Evolutionary conservation across 169 alveolate genomes (phyloP).

Genomic region (Cyclospora cayetanensis): DNA sequence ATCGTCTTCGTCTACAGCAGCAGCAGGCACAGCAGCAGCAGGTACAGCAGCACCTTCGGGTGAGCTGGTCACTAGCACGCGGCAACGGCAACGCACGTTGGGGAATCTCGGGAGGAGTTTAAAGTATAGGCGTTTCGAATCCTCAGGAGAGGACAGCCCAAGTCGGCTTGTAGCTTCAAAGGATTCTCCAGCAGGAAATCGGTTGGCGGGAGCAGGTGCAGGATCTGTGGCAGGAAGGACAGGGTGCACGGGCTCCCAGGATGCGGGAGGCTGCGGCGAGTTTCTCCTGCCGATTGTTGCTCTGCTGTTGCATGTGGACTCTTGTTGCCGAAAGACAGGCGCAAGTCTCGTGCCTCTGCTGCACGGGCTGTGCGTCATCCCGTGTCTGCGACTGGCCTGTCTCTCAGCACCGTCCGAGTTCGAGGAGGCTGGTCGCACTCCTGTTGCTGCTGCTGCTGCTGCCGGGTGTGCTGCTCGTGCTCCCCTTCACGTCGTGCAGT

Average conservation of each 20-base stretch:
- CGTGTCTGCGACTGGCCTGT: conserved; percentile 24
- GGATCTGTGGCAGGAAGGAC: not conserved
- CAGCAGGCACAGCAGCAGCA: not conserved
- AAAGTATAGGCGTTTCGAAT: not conserved
- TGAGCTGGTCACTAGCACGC: not conserved
- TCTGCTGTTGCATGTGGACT: conserved; percentile 45
- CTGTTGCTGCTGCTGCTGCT: not conserved
- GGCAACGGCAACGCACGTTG: not conserved
- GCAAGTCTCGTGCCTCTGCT: not conserved
- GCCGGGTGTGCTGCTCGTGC: not conserved
- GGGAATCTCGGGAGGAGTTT: not conserved
- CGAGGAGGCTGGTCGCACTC: not conserved
- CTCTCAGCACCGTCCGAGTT: not conserved
- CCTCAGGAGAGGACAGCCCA: not conserved
- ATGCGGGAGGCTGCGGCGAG: not conserved
- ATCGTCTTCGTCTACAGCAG: not conserved
- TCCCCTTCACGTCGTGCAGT: not conserved
- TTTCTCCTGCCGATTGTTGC: conserved; percentile 19
- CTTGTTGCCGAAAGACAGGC: not conserved
- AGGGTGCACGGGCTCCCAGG: not conserved
- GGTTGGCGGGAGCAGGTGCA: not conserved
- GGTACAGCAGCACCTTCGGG: not conserved
- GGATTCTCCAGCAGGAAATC: no score
- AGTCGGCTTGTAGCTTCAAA: no score
- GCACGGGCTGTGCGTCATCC: not conserved